Evolutionary conservation across 1,284 basidiomycete genomes (phyloP).

Genomic region (Thelephora terrestris): DNA sequence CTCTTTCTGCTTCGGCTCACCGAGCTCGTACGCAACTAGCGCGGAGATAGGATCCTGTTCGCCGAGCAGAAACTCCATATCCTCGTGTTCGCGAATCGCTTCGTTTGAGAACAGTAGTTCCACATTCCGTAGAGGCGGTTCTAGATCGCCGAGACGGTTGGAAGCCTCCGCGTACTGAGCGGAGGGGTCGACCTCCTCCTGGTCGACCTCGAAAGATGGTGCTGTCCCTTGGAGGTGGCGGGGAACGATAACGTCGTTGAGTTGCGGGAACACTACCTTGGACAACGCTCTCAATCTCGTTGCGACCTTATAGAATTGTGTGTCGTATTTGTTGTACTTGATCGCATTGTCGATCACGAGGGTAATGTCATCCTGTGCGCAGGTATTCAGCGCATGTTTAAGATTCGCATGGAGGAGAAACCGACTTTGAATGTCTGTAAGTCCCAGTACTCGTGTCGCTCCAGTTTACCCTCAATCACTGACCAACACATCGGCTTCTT

Average conservation of each 20-base stretch:
- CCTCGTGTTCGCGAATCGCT: constrained; percentile 38
- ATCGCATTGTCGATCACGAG: constrained; percentile 85
- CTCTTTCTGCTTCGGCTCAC: constrained; percentile 45
- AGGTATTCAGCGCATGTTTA: background rate
- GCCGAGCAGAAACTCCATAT: constrained; percentile 31
- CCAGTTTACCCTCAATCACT: constrained; percentile 71
- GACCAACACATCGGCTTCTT: constrained; percentile 87
- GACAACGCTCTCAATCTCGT: constrained; percentile 54
- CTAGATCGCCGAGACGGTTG: constrained; percentile 54
- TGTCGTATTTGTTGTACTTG: constrained; percentile 75
- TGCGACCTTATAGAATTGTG: constrained; percentile 67
- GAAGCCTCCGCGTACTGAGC: constrained; percentile 6
- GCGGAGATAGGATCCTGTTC: constrained; percentile 51
- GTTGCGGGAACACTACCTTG: constrained; percentile 48
- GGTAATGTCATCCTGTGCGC: constrained; percentile 61
- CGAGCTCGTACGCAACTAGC: constrained; percentile 60
- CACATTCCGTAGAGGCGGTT: constrained; percentile 50
- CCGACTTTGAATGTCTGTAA: constrained; percentile 67
- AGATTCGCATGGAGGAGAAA: background rate
- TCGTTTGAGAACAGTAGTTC: constrained; percentile 43
- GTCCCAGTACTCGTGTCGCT: constrained; percentile 71
- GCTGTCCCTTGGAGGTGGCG: background rate
- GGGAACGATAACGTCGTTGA: constrained; percentile 29
- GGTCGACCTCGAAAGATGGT: background rate
- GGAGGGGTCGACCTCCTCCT: background rate